Conservation (phyloP, 148 eudicot species). For the Polygonum maritimum region DNA sequence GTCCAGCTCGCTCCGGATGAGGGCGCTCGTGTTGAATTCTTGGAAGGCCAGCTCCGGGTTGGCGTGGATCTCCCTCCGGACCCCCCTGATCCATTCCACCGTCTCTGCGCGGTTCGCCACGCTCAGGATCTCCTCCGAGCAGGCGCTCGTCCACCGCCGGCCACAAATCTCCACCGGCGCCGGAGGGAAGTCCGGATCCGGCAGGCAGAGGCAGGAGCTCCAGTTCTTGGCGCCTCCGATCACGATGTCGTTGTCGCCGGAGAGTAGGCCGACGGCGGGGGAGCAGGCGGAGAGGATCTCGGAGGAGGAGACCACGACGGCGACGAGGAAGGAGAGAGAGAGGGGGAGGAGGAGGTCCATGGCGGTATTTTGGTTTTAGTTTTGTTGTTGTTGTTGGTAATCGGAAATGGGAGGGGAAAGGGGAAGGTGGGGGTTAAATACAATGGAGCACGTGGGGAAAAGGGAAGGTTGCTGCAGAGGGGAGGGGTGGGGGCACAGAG, state of each 20-base stretch:
- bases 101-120: conserved; percentile 24
- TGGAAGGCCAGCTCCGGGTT: conserved; percentile 67
- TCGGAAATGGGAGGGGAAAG: background rate
- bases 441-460: background rate
- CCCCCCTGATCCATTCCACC: conserved; percentile 35
- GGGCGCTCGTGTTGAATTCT: conserved; percentile 42
- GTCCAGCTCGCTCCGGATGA: conserved; percentile 40
- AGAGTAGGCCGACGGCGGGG: background rate
- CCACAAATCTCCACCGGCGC: background rate
- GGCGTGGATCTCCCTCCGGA: conserved; percentile 53
- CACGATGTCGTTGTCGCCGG: background rate
- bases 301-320: background rate
- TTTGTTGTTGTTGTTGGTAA: background rate
- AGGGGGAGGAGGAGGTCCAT: background rate
- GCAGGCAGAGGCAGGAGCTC: conserved; percentile 1
- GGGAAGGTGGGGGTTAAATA: background rate
- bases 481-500: background rate
- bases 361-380: background rate
- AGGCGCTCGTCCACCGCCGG: conserved; percentile 10
- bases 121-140: conserved; percentile 30
- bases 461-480: background rate
- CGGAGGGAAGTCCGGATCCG: background rate
- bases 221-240: background rate
- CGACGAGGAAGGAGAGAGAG: background rate
- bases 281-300: background rate